These are phyloP conservation scores for Xylariales sp. DNA, from an alignment of 2,329 filamentous ascomycete species.

Conservation along the genomic window DNA sequence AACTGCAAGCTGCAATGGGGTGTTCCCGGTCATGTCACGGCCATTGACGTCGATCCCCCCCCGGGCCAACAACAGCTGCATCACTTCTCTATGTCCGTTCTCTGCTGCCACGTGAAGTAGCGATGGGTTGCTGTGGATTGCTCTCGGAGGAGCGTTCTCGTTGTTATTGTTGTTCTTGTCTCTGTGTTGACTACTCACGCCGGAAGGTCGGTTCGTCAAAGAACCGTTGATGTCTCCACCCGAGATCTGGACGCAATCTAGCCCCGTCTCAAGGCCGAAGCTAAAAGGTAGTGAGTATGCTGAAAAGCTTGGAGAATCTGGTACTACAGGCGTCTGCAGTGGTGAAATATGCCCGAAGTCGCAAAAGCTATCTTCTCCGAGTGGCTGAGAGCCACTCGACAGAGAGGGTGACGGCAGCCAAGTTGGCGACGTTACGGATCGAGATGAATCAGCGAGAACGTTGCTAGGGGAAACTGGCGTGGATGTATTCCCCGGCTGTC, in stretches of 20 bases:
- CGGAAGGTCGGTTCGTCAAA: no score
- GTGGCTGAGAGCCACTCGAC: no score
- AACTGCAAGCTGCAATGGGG: constrained; percentile 27
- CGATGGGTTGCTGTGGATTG: constrained; percentile 19
- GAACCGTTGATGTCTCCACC: no score
- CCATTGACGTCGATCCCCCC: constrained; percentile 26
- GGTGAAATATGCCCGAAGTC: constrained; percentile 21
- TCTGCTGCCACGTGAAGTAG: constrained; percentile 28
- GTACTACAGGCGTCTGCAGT: no score
- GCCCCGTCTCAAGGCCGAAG: not conserved
- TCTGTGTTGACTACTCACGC: no score
- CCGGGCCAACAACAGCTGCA: constrained; percentile 24
- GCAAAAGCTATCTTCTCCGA: constrained; percentile 6
- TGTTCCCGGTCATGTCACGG: constrained; percentile 25
- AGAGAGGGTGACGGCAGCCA: no score
- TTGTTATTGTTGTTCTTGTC: constrained; percentile 1
- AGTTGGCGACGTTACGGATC: no score
- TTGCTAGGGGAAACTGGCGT: not conserved
- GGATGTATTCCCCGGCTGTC: not conserved
- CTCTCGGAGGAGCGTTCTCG: constrained; percentile 8
- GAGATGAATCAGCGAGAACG: no score
- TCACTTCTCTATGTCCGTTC: constrained; percentile 24
- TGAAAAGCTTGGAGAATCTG: constrained; percentile 20
- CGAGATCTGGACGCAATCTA: no score
- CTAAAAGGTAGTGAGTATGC: not conserved